phyloP scores from a whole-genome alignment of 306 rosid species.

The Begonia fuchsioides region DNA sequence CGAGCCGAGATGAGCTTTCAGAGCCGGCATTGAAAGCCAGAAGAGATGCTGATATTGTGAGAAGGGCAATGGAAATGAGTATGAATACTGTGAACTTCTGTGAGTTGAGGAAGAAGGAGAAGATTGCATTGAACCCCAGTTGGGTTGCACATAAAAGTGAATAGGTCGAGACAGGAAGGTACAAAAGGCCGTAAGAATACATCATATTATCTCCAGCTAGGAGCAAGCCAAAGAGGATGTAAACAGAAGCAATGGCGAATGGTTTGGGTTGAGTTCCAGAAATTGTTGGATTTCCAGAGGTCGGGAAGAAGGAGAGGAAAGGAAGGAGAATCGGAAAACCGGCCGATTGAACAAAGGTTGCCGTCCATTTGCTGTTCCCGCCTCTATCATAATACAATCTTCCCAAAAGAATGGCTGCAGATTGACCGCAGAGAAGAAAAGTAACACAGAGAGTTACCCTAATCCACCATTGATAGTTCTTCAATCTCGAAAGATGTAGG shows the following conservation, averaged over 20 bases:
- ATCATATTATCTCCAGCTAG: slow-evolving; percentile 12
- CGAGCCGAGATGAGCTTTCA: neutral
- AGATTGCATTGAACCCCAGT: slow-evolving; percentile 29
- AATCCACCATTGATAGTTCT: neutral
- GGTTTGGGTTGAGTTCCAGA: slow-evolving; percentile 12
- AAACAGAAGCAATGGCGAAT: slow-evolving; percentile 3
- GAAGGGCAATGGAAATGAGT: slow-evolving; percentile 25
- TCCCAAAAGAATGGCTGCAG: slow-evolving; percentile 38
- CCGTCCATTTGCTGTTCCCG: slow-evolving; percentile 60
- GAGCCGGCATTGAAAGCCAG: slow-evolving; percentile 18
- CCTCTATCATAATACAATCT: slow-evolving; percentile 40
- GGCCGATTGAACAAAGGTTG: slow-evolving; percentile 50
- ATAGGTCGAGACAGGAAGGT: slow-evolving; percentile 34
- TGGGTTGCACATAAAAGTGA: slow-evolving; percentile 27
- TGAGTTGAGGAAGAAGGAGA: slow-evolving; percentile 32
- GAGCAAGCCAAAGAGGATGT: slow-evolving; percentile 12
- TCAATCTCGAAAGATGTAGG: neutral
- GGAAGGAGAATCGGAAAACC: slow-evolving; percentile 50
- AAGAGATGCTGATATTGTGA: slow-evolving; percentile 26
- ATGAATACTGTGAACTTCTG: slow-evolving; percentile 22
- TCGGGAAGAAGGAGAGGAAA: slow-evolving; percentile 13
- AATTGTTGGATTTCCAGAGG: slow-evolving; percentile 5
- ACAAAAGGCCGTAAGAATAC: slow-evolving; percentile 23
- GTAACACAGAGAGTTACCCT: slow-evolving; percentile 12
- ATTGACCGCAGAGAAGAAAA: slow-evolving; percentile 36